Evolutionary conservation across 345 rosid species (phyloP).

Genomic region (Acer campestre): DNA sequence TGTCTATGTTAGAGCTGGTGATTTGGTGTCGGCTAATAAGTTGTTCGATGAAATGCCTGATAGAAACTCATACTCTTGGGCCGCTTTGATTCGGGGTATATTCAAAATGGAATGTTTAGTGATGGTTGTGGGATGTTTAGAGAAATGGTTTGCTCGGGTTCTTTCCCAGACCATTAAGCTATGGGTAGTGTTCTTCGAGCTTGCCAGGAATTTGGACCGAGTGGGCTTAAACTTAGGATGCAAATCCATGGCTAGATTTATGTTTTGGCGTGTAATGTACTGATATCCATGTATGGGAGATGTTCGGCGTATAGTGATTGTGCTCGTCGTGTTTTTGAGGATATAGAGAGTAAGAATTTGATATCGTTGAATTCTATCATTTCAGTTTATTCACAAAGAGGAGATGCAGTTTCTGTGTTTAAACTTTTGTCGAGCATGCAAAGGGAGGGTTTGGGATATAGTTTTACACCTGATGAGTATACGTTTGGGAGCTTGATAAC

Average conservation of each 20-base stretch:
- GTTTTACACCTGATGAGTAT: constrained; percentile 72
- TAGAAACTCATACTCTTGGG: constrained; percentile 76
- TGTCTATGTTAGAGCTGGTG: constrained; percentile 44
- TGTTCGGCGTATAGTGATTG: constrained; percentile 34
- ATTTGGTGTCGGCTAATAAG: constrained; percentile 50
- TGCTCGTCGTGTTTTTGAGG: constrained; percentile 66
- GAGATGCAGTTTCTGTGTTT: constrained; percentile 54
- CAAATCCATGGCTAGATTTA: constrained; percentile 74
- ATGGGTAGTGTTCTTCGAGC: constrained; percentile 70
- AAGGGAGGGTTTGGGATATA: constrained; percentile 31
- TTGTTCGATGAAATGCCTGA: constrained; percentile 79
- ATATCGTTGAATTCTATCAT: constrained; percentile 79
- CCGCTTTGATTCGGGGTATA: constrained; percentile 78
- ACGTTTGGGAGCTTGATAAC: constrained; percentile 84
- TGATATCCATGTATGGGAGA: constrained; percentile 80
- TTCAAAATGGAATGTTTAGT: constrained; percentile 45
- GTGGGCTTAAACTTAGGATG: constrained; percentile 57
- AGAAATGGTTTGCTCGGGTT: constrained; percentile 54
- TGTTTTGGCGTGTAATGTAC: constrained; percentile 58
- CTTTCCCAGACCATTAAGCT: constrained; percentile 60
- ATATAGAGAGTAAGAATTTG: constrained; percentile 53
- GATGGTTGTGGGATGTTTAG: constrained; percentile 56
- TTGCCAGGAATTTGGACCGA: constrained; percentile 55
- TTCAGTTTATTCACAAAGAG: constrained; percentile 66
- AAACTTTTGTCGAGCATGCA: constrained; percentile 68